Base-by-base conservation (phyloP, 192 early-diverging fungal genomes). In the Rhizophagus clarus region DNA sequence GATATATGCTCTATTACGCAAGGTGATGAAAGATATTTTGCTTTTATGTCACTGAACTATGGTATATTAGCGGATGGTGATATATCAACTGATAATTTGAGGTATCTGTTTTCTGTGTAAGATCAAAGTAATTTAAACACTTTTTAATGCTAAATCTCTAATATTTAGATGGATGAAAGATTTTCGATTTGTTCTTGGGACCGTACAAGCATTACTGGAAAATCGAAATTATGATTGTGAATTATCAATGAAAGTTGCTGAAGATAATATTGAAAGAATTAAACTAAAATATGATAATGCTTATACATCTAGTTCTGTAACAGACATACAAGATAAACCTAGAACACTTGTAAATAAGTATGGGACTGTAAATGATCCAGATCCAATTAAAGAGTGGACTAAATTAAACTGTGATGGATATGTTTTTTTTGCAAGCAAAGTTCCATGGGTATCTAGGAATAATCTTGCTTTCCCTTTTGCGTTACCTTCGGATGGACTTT, bases 1-100 rank as follows among this genome's bases (percentile, higher is more conserved):
- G 90, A 91, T 82, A 60, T 89, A 0, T 91, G 90, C 76, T 91
- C 90, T 8, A 78, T 91, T 32, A 85, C 86, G 0, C 88, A 88
- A 37, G 83, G 76, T 34, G 70, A 88, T 7, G 70, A 82, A 20
- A 72, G 84, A 3, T 88, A 81, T 42, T 91, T 88, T 69, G 88
- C 88, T 17, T 91, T 91, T 81, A 72, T 87, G 8, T 84, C 89
- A 5, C 88, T 89, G 47, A 89, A 82, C 17, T 91, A 87, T 82
- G 90, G 90, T 20, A 79, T 89, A 20, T 83, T 87, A 34, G 89
- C 90, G 4, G 87, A 91, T 61, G 86, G 86, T 6, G 90, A 91
- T 76, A 63, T 91, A 37, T 88, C 81, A n/a, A 88, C 90, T 0
- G 90, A 91, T 60, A 68, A 88, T 73, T 49, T 91, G 73, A 80